A percentile compares a stretch with the other conserved stretches of the same genome.
phyloP scores from a whole-genome alignment of 2,329 filamentous ascomycete species.

The Aspergillus fumigatus region DNA sequence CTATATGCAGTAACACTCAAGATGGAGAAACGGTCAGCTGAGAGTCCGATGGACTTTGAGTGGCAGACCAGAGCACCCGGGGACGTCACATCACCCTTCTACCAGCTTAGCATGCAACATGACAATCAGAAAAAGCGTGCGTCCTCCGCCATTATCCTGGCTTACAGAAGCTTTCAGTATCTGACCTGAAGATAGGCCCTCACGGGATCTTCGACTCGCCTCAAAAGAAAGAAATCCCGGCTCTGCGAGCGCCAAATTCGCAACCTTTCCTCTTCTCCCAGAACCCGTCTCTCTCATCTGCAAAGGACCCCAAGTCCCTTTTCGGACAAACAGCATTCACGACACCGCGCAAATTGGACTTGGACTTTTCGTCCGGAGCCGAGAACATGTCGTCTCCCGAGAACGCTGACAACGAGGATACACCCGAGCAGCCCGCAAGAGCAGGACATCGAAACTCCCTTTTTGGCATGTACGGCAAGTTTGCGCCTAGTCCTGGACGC shows the following conservation, averaged over 20 bases:
- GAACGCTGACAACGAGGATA: conserved; percentile 45
- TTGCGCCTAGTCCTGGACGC: conserved; percentile 53
- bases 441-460: conserved; percentile 36
- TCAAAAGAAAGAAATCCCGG: conserved; percentile 44
- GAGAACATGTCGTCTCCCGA: conserved; percentile 45
- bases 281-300: conserved; percentile 24
- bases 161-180: not conserved
- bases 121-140: conserved; percentile 42
- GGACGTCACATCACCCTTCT: conserved; percentile 44
- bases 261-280: conserved; percentile 49
- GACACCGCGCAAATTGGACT: conserved; percentile 46
- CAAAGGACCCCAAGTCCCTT: conserved; percentile 27
- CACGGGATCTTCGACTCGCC: conserved; percentile 44
- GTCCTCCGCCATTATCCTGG: conserved; percentile 9
- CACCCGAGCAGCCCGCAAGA: conserved; percentile 38
- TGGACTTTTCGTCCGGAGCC: conserved; percentile 46
- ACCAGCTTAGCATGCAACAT: conserved; percentile 43
- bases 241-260: conserved; percentile 47
- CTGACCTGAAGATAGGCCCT: conserved; percentile 25
- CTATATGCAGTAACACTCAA: conserved; percentile 4
- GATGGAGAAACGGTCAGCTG: conserved; percentile 39
- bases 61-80: conserved; percentile 44
- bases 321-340: conserved; percentile 44
- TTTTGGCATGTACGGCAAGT: conserved; percentile 40
- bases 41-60: conserved; percentile 50